Base-by-base conservation (phyloP, 768 basidiomycete species). In the Lactifluus piperatus region DNA sequence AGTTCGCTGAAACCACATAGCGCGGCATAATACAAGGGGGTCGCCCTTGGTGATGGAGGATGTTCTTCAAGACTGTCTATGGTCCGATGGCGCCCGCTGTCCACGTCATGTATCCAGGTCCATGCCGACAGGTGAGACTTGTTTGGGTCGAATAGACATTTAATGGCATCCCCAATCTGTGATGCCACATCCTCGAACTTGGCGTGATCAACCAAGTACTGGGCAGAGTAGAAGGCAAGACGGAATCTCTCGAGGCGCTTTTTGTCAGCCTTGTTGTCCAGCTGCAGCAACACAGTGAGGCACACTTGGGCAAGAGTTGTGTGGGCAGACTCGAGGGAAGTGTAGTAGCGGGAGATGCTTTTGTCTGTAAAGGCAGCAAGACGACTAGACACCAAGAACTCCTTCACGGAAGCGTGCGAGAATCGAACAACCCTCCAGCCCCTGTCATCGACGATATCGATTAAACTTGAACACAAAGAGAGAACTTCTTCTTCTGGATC, bases 341-440 rank as follows among this genome's bases (percentile, higher is more conserved):
- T 16, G 20, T 58, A 13, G 14, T 51, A 34, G 9, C n/a, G 34
- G 29, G 39, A 32, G n/a, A 43, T 36, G 2, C 11, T 9, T 20
- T 11, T 24, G n/a, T 29, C 32, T 3, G 57, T n/a, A n/a, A n/a
- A 46, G 8, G 13, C 16, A 3, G 24, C 32, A 29, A 58, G 32
- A 1, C 41, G 49, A 51, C 9, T 27, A 4, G 57, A 58, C 3
- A 41, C 45, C 56, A 58, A 51, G 57, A 22, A 58, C 9, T 58
- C 57, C 13, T 39, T 51, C 26, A 52, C 57, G 0, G 57, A 57
- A 9, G 46, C 46, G n/a, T 57, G 48, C 13, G 56, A 49, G 36
- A 57, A 57, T 39, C 36, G 56, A 20, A 43, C 48, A 11, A 32
- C n/a, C 14, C 20, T 57, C 10, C 29, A 41, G 18, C 18, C 36